phyloP scores from a whole-genome alignment of 1,284 basidiomycete genomes.

The Clitocybe nebularis region DNA sequence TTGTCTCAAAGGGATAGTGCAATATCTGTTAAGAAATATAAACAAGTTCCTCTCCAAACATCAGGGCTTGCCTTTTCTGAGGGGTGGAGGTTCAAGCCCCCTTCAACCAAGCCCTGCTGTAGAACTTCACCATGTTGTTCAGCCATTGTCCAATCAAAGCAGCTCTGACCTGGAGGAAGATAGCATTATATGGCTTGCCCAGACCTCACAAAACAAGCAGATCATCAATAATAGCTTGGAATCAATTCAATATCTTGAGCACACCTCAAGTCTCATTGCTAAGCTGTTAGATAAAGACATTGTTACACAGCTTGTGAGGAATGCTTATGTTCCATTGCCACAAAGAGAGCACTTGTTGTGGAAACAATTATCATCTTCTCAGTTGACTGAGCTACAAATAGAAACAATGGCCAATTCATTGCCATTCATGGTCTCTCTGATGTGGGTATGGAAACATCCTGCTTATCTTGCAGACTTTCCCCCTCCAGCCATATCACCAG shows the following conservation, averaged over 20 bases:
- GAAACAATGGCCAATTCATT: neutral
- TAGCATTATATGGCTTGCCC: conserved; percentile 2
- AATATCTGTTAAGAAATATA: too few species aligned
- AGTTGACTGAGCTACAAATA: neutral
- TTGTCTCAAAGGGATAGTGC: too few species aligned
- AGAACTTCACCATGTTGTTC: too few species aligned
- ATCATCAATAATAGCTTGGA: neutral
- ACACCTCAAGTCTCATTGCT: neutral
- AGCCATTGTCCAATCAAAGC: too few species aligned
- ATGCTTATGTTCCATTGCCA: neutral
- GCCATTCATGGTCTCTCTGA: neutral
- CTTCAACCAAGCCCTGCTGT: too few species aligned
- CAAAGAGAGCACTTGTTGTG: neutral
- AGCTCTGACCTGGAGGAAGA: too few species aligned
- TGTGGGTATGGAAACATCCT: conserved; percentile 3
- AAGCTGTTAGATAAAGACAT: neutral
- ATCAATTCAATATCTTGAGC: neutral
- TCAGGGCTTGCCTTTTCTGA: too few species aligned
- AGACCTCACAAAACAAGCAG: neutral
- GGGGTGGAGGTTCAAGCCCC: too few species aligned
- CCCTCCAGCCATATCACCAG: neutral
- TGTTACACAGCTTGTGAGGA: neutral
- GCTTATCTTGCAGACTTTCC: neutral
- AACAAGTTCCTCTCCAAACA: too few species aligned
- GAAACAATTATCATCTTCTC: neutral